Base-by-base conservation (phyloP, 179 eudicot genomes). In the Drosera spatulata region DNA sequence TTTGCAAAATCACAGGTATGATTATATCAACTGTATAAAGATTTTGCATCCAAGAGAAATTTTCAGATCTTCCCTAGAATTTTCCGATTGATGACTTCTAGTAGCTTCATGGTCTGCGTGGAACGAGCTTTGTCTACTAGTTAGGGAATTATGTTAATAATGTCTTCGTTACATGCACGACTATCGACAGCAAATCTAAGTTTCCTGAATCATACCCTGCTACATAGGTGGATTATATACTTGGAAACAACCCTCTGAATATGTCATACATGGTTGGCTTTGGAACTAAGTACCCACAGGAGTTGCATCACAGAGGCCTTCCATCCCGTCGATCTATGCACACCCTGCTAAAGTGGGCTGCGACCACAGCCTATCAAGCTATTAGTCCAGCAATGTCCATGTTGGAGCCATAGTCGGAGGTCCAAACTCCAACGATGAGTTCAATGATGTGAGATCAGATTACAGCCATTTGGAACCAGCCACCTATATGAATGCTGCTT, bases 251-350 rank as follows among this genome's bases (percentile, higher is more conserved):
- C 65, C 82, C 82, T 1, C 59, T 68, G 77, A 59, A 74, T 13
- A 78, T 78, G 65, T 74, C 82, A 22, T 78, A 78, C 79, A 78
- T 78, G 82, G 82, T 66, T 50, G 82, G 82, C 3, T 74, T 64
- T 50, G 82, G 79, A 33, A 74, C 22, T 63, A 74, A 78, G 59
- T 74, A 62, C 69, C 79, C 82, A 2, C 64, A 62, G 45, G 72
- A 71, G 54, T 4, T 71, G 10, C 82, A 78, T 61, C 82, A 78
- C 40, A 65, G 82, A 68, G 82, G 79, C 9, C 79, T 5, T 78
- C 82, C 50, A 69, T 74, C 56, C 79, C 76, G 46, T 78, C 82
- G 15, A 71, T 74, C 5, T 15, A 14, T 38, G 10, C 11, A 10
- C 63, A 53, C 3, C 76, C 79, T 8, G 45, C 62, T 48, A 74